Conservation (phyloP, 805 yeast genomes). For the Nakazawaea peltata region DNA sequence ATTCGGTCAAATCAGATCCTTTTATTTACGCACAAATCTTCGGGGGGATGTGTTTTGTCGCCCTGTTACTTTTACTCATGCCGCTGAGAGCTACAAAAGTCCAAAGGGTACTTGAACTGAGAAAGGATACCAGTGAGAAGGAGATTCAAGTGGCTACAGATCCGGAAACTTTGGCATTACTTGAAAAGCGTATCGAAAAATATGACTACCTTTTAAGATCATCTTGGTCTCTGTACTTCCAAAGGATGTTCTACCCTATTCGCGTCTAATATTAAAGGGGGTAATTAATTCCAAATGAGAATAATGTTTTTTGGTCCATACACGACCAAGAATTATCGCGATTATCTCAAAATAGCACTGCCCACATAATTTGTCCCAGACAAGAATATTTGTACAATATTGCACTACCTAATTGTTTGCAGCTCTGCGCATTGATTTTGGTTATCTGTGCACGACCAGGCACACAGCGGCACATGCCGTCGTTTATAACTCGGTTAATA, state of each 20-base stretch:
- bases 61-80: conserved; percentile 32
- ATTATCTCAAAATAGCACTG: too few species aligned
- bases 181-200: not conserved
- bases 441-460: too few species aligned
- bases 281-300: too few species aligned
- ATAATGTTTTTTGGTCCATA: too few species aligned
- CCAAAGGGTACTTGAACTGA: conserved; percentile 16
- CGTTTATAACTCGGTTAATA: too few species aligned
- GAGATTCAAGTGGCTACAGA: not conserved
- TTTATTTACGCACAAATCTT: conserved; percentile 54
- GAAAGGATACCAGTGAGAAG: conserved; percentile 6
- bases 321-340: too few species aligned
- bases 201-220: conserved; percentile 1
- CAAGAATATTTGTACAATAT: too few species aligned
- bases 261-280: not conserved
- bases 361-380: too few species aligned
- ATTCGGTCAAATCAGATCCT: conserved; percentile 23
- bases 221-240: not conserved
- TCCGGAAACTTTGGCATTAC: not conserved
- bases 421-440: too few species aligned
- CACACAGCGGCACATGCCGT: too few species aligned
- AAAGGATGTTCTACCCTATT: conserved; percentile 1
- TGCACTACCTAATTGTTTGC: too few species aligned
- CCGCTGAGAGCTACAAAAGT: conserved; percentile 48
- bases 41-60: conserved; percentile 42